Conservation (phyloP, 164 flowering plant genomes). For the Pachysandra terminalis region DNA sequence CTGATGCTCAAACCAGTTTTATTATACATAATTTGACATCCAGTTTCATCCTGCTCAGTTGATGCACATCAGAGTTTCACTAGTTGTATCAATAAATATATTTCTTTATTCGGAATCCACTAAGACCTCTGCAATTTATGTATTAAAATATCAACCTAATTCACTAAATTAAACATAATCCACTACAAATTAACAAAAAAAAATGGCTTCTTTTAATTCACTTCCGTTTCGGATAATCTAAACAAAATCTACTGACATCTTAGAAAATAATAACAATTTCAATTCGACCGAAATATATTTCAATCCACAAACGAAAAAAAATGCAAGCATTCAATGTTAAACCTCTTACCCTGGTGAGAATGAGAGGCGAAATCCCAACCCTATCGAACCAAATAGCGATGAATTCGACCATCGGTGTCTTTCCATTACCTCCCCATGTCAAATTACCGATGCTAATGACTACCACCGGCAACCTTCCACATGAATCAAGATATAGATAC, state of each 20-base stretch:
- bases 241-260: too few relatives aligned
- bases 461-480: slow-evolving; percentile 70
- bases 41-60: too few relatives aligned
- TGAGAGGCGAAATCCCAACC: slow-evolving; percentile 65
- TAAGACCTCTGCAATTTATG: background rate
- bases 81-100: background rate
- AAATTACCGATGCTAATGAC: slow-evolving; percentile 93
- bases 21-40: too few relatives aligned
- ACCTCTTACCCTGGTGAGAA: slow-evolving; percentile 65
- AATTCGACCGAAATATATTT: too few relatives aligned
- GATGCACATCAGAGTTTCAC: background rate
- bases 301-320: too few relatives aligned
- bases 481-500: background rate
- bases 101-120: background rate
- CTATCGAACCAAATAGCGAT: slow-evolving; percentile 43
- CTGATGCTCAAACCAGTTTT: too few relatives aligned
- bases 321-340: background rate
- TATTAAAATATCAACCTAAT: background rate
- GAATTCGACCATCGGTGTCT: slow-evolving; percentile 95
- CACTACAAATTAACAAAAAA: too few relatives aligned
- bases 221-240: too few relatives aligned
- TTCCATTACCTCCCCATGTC: slow-evolving; percentile 98
- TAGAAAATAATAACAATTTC: too few relatives aligned
- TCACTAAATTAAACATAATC: background rate
- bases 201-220: too few relatives aligned